Evolutionary conservation across 805 yeast species (phyloP), one percentile per base, ranked within the genome.

Genomic region (Tetrapisispora phaffii): DNA sequence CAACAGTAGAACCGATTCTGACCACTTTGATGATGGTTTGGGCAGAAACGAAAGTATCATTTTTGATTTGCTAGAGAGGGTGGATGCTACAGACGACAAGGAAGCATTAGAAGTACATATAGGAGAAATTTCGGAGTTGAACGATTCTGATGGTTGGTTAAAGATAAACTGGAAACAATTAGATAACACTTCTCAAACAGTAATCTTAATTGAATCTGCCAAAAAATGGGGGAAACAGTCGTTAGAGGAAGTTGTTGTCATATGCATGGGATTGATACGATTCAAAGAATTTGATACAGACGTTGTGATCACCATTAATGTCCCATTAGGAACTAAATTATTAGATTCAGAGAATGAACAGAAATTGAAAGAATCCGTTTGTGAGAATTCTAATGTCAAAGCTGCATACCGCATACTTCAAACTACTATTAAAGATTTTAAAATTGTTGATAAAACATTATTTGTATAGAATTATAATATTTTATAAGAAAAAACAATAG

Each of bases 31-130:
- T 36, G 68, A 55, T 58, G 69, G 51, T 40, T 57, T 70, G 39
- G 62, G 63, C 34, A 53, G 63, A 39, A 76, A 79, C 44, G 78
- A 74, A 51, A 74, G 83, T 16, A 58, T 82, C 9, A 78, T 83
- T n/a, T 57, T 83, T 17, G 93, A 83, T 49, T 59, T 83, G 15
- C 60, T 83, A 50, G 85, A 83, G 51, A 54, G 65, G 22, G 76
- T 77, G 0, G 68, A 64, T 1, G 67, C 62, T 1, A 54, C 50
- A 0, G 67, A 66, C 19, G 71, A 69, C 16, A 48, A 47, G 0
- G 57, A 63, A 7, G 80, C 82, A 0, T 56, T 80, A 20, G 55
- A 64, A 6, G 68, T 64, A 32, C 90, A 84, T 60, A 53, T 81
- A 31, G 64, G 67, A 12, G 93, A 82, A 51, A 65, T 82, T 19